phyloP scores from a whole-genome alignment of 2,329 filamentous ascomycete genomes.

The Hypoxylon sp. region DNA sequence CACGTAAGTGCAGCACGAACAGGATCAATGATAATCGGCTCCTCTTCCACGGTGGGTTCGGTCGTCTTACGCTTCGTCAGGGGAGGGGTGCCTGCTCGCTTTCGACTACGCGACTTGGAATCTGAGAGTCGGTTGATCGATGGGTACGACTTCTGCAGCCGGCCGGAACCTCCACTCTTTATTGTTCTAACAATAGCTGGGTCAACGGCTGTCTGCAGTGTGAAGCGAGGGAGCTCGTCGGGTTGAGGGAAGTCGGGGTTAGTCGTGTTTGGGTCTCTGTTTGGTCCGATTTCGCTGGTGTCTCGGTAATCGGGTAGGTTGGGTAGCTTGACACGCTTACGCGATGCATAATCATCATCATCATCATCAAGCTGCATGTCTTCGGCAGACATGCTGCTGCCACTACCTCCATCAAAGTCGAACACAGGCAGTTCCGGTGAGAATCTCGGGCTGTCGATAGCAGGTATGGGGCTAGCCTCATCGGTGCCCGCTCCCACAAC shows the following conservation, averaged over 20 bases:
- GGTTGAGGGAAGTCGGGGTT: constrained; percentile 36
- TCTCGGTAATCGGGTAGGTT: constrained; percentile 46
- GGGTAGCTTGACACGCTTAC: constrained; percentile 59
- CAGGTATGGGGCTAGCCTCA: constrained; percentile 32
- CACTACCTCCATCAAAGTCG: constrained; percentile 49
- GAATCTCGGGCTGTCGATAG: constrained; percentile 30
- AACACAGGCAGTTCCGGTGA: constrained; percentile 49
- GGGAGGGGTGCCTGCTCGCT: constrained; percentile 52
- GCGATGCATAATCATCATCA: constrained; percentile 51
- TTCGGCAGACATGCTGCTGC: constrained; percentile 28
- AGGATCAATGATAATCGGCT: constrained; percentile 63
- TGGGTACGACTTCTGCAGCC: constrained; percentile 56
- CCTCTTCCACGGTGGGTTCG: constrained; percentile 53
- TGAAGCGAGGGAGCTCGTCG: constrained; percentile 38
- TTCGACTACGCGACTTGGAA: constrained; percentile 56
- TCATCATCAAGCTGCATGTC: constrained; percentile 54
- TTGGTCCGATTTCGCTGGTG: constrained; percentile 19
- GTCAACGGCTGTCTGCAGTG: constrained; percentile 48
- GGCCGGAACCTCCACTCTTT: constrained; percentile 40
- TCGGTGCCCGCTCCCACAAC: constrained; percentile 36
- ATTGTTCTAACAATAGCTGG: constrained; percentile 39
- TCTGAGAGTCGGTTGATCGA: constrained; percentile 59
- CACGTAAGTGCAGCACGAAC: constrained; percentile 74
- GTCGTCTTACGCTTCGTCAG: constrained; percentile 46
- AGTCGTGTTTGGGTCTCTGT: constrained; percentile 35